phyloP scores from a whole-genome alignment of 1,284 basidiomycete species.

The Neolentinus lepideus region DNA sequence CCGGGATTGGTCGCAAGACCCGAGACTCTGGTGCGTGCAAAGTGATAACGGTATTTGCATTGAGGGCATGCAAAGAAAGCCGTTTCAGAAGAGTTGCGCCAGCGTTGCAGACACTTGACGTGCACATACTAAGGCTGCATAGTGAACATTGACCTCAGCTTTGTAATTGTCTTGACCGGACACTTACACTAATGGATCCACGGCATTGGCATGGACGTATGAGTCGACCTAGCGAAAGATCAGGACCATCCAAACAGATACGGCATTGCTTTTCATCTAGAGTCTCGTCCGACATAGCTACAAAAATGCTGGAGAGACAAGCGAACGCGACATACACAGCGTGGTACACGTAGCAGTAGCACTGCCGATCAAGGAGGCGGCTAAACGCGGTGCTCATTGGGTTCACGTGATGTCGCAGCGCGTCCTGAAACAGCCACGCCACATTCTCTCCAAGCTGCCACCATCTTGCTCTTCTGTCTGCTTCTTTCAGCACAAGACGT shows the following conservation, averaged over 20 bases:
- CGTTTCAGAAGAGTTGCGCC: slow-evolving; percentile 53
- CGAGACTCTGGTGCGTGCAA: slow-evolving; percentile 56
- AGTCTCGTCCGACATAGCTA: slow-evolving; percentile 7
- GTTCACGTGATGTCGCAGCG: no score
- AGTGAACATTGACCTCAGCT: background rate
- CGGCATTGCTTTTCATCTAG: slow-evolving; percentile 56
- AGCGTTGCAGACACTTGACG: slow-evolving; percentile 65
- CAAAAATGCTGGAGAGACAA: background rate
- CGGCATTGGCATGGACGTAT: slow-evolving; percentile 74
- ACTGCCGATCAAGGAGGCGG: no score
- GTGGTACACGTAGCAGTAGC: background rate
- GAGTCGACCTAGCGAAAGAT: slow-evolving; percentile 55
- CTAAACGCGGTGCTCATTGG: no score
- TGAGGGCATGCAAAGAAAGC: slow-evolving; percentile 73
- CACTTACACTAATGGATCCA: slow-evolving; percentile 70
- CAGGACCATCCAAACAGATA: slow-evolving; percentile 66
- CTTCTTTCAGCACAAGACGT: no score
- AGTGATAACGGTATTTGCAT: slow-evolving; percentile 68
- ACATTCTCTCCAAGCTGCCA: no score
- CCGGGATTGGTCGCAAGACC: slow-evolving; percentile 72
- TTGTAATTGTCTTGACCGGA: background rate
- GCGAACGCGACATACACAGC: background rate
- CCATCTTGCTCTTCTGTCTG: no score
- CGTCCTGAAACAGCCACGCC: no score
- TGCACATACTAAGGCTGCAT: slow-evolving; percentile 55